Percentiles rank a stretch among this genome's conserved stretches.
Evolutionary conservation across 306 rosid genomes (phyloP).

Genomic region (Trifolium subterraneum): DNA sequence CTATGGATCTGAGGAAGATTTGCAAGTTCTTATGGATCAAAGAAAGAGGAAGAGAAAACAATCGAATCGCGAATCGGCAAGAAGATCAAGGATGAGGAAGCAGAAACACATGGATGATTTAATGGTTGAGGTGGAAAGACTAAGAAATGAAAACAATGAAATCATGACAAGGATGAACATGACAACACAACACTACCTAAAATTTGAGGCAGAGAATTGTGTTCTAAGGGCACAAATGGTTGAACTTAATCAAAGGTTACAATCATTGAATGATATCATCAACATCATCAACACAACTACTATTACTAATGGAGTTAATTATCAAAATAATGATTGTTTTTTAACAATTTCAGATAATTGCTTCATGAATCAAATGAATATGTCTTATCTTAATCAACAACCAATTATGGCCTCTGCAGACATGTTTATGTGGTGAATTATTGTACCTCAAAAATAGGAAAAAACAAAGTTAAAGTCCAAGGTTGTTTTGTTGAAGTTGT

Average conservation of each 20-base stretch:
- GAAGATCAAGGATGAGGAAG: slow-evolving; percentile 75
- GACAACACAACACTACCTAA: slow-evolving; percentile 50
- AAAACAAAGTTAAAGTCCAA: too few relatives aligned
- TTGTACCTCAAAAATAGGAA: background rate
- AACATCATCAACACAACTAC: slow-evolving; percentile 46
- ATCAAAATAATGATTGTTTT: slow-evolving; percentile 30
- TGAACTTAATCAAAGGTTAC: slow-evolving; percentile 68
- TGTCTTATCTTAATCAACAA: slow-evolving; percentile 61
- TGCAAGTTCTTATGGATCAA: slow-evolving; percentile 65
- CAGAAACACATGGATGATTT: slow-evolving; percentile 81
- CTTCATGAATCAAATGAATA: slow-evolving; percentile 56
- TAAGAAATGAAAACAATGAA: slow-evolving; percentile 57
- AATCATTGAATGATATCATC: slow-evolving; percentile 69
- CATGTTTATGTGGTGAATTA: slow-evolving; percentile 60
- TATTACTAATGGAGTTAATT: slow-evolving; percentile 32
- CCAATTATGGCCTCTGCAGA: slow-evolving; percentile 75
- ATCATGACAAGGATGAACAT: slow-evolving; percentile 53
- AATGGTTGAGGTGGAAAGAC: slow-evolving; percentile 41
- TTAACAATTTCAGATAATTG: slow-evolving; percentile 39
- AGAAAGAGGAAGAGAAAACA: slow-evolving; percentile 79
- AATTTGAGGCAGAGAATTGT: slow-evolving; percentile 65
- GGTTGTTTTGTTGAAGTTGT: slow-evolving; percentile 29
- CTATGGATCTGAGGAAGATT: slow-evolving; percentile 66
- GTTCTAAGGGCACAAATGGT: slow-evolving; percentile 65
- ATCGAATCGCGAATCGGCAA: slow-evolving; percentile 88